These are phyloP conservation scores for Hypoxylon rickii DNA, from an alignment of 495 filamentous ascomycete genomes.

Conservation along the genomic window DNA sequence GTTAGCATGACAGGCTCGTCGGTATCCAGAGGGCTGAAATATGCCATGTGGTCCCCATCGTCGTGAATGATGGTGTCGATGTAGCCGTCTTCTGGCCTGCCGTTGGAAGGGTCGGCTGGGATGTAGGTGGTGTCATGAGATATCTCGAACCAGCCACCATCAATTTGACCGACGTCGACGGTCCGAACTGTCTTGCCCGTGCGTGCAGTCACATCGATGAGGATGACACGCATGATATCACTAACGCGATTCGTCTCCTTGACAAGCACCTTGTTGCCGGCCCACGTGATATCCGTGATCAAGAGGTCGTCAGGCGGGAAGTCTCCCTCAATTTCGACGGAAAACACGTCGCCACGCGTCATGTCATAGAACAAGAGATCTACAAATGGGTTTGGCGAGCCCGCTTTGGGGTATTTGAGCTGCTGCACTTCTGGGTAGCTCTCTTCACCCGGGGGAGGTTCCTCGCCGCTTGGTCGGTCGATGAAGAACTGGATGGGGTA, in stretches of 20 bases:
- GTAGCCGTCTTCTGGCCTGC: constrained; percentile 82
- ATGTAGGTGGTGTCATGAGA: constrained; percentile 84
- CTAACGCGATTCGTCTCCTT: constrained; percentile 94
- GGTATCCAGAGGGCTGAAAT: constrained; percentile 91
- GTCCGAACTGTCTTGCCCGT: constrained; percentile 80
- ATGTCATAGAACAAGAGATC: constrained; percentile 88
- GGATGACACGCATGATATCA: constrained; percentile 80
- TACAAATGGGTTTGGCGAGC: constrained; percentile 89
- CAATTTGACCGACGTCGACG: constrained; percentile 75
- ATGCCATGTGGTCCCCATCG: constrained; percentile 88
- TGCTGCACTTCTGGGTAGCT: constrained; percentile 86
- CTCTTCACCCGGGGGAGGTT: constrained; percentile 74
- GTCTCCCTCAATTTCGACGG: constrained; percentile 73
- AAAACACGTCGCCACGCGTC: constrained; percentile 75
- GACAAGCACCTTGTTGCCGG: constrained; percentile 78
- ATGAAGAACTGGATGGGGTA: constrained; percentile 95
- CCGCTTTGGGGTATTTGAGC: constrained; percentile 98
- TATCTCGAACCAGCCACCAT: constrained; percentile 97
- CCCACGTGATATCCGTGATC: constrained; percentile 94
- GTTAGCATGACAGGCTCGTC: constrained; percentile 81
- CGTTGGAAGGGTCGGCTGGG: constrained; percentile 78
- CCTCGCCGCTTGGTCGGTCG: constrained; percentile 78
- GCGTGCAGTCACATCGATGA: constrained; percentile 77
- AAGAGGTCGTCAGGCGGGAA: constrained; percentile 82
- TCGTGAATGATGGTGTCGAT: constrained; percentile 89